Conservation (phyloP, 768 basidiomycete species). For the Pisolithus albus region DNA sequence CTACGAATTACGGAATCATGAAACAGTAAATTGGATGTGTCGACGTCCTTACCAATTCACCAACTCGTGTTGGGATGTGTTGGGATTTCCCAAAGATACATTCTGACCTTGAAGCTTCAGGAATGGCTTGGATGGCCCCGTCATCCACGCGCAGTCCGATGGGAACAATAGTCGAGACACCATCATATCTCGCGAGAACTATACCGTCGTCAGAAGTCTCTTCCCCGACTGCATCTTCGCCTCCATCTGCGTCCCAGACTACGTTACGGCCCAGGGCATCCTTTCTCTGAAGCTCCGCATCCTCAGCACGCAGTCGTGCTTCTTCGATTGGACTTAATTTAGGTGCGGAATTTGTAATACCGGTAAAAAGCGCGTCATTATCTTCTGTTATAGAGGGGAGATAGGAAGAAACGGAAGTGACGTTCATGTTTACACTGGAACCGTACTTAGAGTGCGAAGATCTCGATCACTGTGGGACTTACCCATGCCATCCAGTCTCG, state of each 20-base stretch:
- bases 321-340: slow-evolving; percentile 54
- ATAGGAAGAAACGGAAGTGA: slow-evolving; percentile 68
- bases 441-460: neutral
- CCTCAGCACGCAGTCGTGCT: slow-evolving; percentile 42
- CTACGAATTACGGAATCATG: slow-evolving; percentile 8
- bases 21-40: neutral
- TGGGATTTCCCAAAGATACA: slow-evolving; percentile 48
- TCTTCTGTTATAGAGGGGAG: slow-evolving; percentile 59
- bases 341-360: slow-evolving; percentile 33
- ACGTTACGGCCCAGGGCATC: slow-evolving; percentile 59
- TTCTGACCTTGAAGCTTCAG: slow-evolving; percentile 9
- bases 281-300: slow-evolving; percentile 51
- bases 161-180: slow-evolving; percentile 28
- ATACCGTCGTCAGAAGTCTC: slow-evolving; percentile 28
- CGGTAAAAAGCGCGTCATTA: slow-evolving; percentile 50
- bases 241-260: slow-evolving; percentile 58
- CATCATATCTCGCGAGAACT: slow-evolving; percentile 17
- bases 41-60: slow-evolving; percentile 43
- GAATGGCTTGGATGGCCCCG: slow-evolving; percentile 46
- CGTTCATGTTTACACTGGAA: slow-evolving; percentile 58
- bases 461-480: slow-evolving; percentile 2
- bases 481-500: slow-evolving; percentile 72
- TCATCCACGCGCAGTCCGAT: slow-evolving; percentile 52
- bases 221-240: slow-evolving; percentile 56
- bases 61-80: slow-evolving; percentile 45